Conservation (phyloP, 2,329 filamentous ascomycete species). For the Xylaria sp. region DNA sequence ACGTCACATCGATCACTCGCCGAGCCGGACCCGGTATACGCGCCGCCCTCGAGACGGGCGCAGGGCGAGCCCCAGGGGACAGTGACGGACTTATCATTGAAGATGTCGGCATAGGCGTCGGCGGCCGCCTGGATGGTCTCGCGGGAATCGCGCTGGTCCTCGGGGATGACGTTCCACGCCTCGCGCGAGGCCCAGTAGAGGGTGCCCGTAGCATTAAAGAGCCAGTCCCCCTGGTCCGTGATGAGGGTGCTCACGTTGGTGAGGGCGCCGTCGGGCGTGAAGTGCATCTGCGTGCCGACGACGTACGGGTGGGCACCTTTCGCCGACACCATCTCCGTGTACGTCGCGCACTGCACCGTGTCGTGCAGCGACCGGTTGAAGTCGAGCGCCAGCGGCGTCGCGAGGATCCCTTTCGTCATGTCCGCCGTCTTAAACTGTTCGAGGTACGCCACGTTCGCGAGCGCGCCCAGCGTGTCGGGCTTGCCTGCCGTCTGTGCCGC, state of each 20-base stretch:
- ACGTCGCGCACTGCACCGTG: constrained; percentile 53
- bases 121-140: constrained; percentile 52
- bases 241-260: constrained; percentile 50
- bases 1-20: constrained; percentile 50
- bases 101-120: constrained; percentile 54
- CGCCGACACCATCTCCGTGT: constrained; percentile 53
- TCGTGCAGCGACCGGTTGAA: constrained; percentile 53
- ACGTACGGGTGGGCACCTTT: constrained; percentile 52
- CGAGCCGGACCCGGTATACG: constrained; percentile 50
- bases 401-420: constrained; percentile 48
- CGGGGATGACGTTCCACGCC: constrained; percentile 51
- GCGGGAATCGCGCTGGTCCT: constrained; percentile 49
- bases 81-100: constrained; percentile 51
- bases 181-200: constrained; percentile 52
- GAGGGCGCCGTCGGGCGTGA: constrained; percentile 44
- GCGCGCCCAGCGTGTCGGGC: constrained; percentile 35
- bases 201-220: constrained; percentile 54
- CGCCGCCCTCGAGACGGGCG: constrained; percentile 53
- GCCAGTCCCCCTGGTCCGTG: constrained; percentile 53
- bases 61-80: constrained; percentile 55
- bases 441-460: constrained; percentile 47
- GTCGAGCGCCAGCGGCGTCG: constrained; percentile 50
- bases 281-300: constrained; percentile 52
- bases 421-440: constrained; percentile 51
- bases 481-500: constrained; percentile 45